Base-by-base conservation (phyloP, 2,329 filamentous ascomycete species). In the Cryphonectria carpinicola region DNA sequence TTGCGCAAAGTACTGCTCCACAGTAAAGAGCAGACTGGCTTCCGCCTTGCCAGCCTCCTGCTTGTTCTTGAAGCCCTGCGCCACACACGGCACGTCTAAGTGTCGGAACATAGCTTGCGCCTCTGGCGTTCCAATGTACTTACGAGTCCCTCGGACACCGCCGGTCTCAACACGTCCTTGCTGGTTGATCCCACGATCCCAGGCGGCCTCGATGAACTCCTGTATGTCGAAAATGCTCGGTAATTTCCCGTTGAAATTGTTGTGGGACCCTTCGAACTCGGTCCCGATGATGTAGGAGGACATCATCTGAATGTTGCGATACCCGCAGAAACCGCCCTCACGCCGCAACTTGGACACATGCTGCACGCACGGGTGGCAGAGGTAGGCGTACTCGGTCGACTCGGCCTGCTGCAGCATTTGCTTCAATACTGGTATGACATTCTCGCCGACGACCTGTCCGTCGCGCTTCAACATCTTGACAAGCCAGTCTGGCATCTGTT, bases 61-160 rank as follows among this genome's bases (percentile, higher is more conserved):
- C 80, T 82, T 73, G 76, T 84, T 73, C 81, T 86, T 81, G 74
- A 92, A 88, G 17, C 86, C 89, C 75, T 86, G 88, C 1, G 90
- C 89, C 68, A 90, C 86, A 74, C 89, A 92, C 86, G 85, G 83
- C 72, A 97, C 92, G 4, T 87, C 84, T 10, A 95, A 83, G 74
- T 89, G 89, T 49, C 86, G 81, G 75, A 97, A 92, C 74, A 97
- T 86, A 10, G 94, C 93, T 79, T 95, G 89, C 7, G 93, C 94
- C 92, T 98, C 95, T 11, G 93, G 90, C 1, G 95, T 98, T 22
- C 95, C 95, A 75, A 98, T 98, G 78, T 96, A 98, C 80, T 98
- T 98, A 72, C 96, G 89, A 0, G 95, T 97, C n/a, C 91, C 91
- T 73, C 85, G 89, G 73, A 98, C 92, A 0, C 94, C 94, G 2